These are phyloP conservation scores for Rhynchospora pubera DNA, from an alignment of 176 grass and related monocot genomes.

Conservation along the genomic window DNA sequence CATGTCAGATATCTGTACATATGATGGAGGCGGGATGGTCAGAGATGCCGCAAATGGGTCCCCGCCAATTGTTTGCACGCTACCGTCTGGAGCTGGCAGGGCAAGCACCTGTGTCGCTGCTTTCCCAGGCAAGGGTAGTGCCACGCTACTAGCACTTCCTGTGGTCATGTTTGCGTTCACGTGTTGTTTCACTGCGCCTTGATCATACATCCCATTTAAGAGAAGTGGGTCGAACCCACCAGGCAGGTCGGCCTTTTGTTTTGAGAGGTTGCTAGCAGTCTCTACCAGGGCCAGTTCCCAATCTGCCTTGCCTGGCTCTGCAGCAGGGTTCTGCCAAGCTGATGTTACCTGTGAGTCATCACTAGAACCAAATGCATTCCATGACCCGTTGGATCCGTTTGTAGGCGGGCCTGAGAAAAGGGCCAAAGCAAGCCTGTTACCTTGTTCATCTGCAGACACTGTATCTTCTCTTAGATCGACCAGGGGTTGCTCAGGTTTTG, in stretches of 20 bases:
- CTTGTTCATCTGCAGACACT: conserved; percentile 59
- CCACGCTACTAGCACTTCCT: conserved; percentile 73
- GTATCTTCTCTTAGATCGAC: conserved; percentile 73
- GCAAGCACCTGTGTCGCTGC: conserved; percentile 64
- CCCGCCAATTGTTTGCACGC: conserved; percentile 16
- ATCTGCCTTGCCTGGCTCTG: conserved; percentile 74
- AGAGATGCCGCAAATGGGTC: conserved; percentile 81
- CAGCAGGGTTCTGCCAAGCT: conserved; percentile 84
- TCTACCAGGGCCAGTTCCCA: conserved; percentile 92
- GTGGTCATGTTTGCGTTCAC: conserved; percentile 48
- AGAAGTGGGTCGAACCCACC: conserved; percentile 75
- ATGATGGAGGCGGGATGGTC: conserved; percentile 51
- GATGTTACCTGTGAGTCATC: conserved; percentile 66
- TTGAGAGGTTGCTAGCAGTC: conserved; percentile 82
- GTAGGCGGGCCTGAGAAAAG: conserved; percentile 69
- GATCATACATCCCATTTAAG: conserved; percentile 94
- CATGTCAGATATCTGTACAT: conserved; percentile 82
- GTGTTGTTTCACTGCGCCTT: conserved; percentile 63
- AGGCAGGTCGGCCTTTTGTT: conserved; percentile 65
- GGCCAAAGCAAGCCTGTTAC: conserved; percentile 71
- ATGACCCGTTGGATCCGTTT: conserved; percentile 53
- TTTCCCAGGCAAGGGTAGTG: conserved; percentile 65
- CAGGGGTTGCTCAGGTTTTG: conserved; percentile 42
- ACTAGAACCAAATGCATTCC: conserved; percentile 70
- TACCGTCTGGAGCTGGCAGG: conserved; percentile 51